Evolutionary conservation across 2,329 filamentous ascomycete genomes (phyloP).

Genomic region (Neofusicoccum umdonicola): DNA sequence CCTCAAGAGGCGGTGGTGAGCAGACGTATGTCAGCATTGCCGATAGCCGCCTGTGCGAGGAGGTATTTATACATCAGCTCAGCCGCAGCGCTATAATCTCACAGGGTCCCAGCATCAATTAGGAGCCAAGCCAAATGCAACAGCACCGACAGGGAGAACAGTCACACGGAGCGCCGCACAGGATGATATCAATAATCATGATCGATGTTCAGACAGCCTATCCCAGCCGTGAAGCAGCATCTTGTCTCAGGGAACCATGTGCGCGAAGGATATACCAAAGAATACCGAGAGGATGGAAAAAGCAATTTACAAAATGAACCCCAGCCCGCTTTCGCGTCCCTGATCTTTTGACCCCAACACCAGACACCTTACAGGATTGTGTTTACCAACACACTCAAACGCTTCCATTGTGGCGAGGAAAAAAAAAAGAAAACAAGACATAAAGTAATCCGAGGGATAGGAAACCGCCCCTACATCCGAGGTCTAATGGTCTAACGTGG

Average conservation of each 20-base stretch:
- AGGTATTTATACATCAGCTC: no score
- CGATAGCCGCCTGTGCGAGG: no score
- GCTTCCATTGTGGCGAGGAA: not conserved
- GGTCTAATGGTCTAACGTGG: slow-evolving; percentile 5
- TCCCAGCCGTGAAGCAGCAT: not conserved
- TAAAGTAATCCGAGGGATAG: not conserved
- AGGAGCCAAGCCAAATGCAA: not conserved
- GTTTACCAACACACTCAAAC: slow-evolving; percentile 7
- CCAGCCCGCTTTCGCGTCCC: no score
- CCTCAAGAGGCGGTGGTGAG: not conserved
- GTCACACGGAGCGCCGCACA: not conserved
- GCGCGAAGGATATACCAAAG: not conserved
- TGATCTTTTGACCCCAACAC: not conserved
- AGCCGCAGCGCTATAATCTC: no score
- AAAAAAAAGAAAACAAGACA: not conserved
- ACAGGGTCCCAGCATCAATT: not conserved
- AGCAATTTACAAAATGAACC: not conserved
- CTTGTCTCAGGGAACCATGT: no score
- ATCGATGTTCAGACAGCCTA: not conserved
- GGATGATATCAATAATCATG: not conserved
- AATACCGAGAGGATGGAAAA: not conserved
- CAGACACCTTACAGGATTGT: not conserved
- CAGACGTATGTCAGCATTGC: not conserved
- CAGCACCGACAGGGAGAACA: not conserved
- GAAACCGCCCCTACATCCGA: not conserved